A percentile compares a stretch with the other conserved stretches of the same genome.
Conservation (phyloP, 2,329 filamentous ascomycete species). For the Mycosphaerella sp. region DNA sequence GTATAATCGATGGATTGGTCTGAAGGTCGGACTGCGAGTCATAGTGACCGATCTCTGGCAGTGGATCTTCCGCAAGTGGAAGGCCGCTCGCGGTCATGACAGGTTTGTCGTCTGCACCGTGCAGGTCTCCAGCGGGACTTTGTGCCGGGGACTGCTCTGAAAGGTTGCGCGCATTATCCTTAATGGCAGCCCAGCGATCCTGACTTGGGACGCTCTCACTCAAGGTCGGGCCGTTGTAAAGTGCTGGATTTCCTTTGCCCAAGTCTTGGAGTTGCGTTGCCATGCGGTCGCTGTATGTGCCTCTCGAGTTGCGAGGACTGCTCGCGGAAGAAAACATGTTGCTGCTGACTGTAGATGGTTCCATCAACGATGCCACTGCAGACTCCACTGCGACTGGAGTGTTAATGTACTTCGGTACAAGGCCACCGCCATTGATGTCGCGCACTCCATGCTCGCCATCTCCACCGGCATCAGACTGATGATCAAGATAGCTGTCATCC, state of each 20-base stretch:
- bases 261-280: conserved; percentile 23
- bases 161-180: conserved; percentile 38
- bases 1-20: conserved; percentile 78
- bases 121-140: conserved; percentile 34
- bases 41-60: conserved; percentile 69
- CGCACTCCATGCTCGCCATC: conserved; percentile 62
- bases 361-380: conserved; percentile 81
- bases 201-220: conserved; percentile 30
- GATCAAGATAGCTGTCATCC: conserved; percentile 48
- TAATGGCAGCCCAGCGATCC: conserved; percentile 35
- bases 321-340: conserved; percentile 23
- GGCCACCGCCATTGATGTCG: conserved; percentile 45
- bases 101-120: conserved; percentile 32
- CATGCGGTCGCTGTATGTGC: conserved; percentile 28
- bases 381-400: conserved; percentile 72
- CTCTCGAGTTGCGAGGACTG: conserved; percentile 21
- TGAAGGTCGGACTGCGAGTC: conserved; percentile 58
- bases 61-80: conserved; percentile 61
- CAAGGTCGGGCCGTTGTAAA: conserved; percentile 31
- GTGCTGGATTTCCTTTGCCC: conserved; percentile 20
- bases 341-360: conserved; percentile 65
- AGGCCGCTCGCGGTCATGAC: conserved; percentile 63
- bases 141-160: conserved; percentile 45
- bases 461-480: conserved; percentile 39
- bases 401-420: conserved; percentile 72